Base-by-base conservation (phyloP, 768 basidiomycete species). In the Macrolepiota albuminosa region DNA sequence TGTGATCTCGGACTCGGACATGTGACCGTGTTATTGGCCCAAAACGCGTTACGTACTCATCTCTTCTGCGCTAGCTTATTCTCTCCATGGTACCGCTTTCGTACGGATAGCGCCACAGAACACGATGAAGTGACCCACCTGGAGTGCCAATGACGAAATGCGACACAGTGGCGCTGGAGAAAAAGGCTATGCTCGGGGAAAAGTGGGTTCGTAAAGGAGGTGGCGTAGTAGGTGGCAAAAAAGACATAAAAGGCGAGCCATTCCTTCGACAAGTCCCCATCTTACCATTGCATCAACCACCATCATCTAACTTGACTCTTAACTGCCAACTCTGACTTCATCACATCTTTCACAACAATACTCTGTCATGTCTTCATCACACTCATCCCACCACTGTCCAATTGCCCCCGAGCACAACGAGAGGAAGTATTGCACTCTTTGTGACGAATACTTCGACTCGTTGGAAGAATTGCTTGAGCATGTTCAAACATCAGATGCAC, bases 161-260 rank as follows among this genome's bases (percentile, higher is more conserved):
- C n/a, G 54, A 42, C 40, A 13, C 10, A 42, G 54, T 42, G 29
- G 26, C 29, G 54, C 24, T 56, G 45, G 45, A 46, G 33, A 26
- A 49, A 47, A 57, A 49, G 24, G 47, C 29, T 8, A 10, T 57
- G 6, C 46, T 58, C 57, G 57, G 50, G 34, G 9, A 40, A 58
- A 3, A 52, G 40, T 52, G 40, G 49, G 42, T 58, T 33, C 14
- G 6, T 29, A 53, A 59, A 59, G 58, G 58, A 54, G 58, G 58
- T 54, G 58, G 58, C 58, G 51, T 48, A 59, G 52, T 52, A 54
- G 58, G 58, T 54, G 58, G 58, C 58, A 43, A 54, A 59, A 59
- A 48, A 54, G 33, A 39, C 58, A 59, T 59, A 54, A 39, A 59
- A 54, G 43, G 34, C 58, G 33, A 54, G 51, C 51, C 16, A n/a